Evolutionary conservation across 2,329 filamentous ascomycete genomes (phyloP), one percentile per base, ranked within the genome.

Genomic region (Nectriaceae sp.): DNA sequence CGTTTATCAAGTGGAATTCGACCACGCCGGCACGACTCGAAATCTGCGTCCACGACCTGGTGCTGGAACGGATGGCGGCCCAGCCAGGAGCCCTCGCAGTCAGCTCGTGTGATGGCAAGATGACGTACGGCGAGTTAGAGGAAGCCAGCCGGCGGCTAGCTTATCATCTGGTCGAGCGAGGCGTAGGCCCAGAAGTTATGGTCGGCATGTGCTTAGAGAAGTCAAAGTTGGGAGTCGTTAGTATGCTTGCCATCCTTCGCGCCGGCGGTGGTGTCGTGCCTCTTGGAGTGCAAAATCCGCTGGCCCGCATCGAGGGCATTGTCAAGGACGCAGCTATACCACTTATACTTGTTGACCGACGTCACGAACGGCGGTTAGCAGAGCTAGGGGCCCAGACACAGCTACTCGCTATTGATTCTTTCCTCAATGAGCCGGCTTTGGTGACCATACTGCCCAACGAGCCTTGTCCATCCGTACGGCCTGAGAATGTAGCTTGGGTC

Each of bases 21-120:
- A 39, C 18, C 37, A 21, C 21, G 37, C 37, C 37, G 16, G 5
- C 37, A 47, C 11, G 38, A 21, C 18, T 21, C 37, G 18, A 39
- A 5, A 10, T 8, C n/a, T 21, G 16, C n/a, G 18, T 39, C 20
- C 37, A 39, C 19, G 19, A 39, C 16, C 16, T 21, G 18, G 37
- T 39, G 11, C 37, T 21, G 8, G 37, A 39, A 20, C 16, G n/a
- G n/a, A 20, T 20, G 19, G 48, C 46, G 11, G 53, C 55, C 26
- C 57, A 63, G 2, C 71, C 73, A 0, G 45, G 56, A n/a, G 60
- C 64, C 18, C 60, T 4, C 10, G 74, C 74, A 16, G 65, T 76
- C 24, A 57, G 70, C 40, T 72, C 73, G 1, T 76, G 72, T 71
- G 73, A 76, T 47, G 73, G 73, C 19, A 50, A 61, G 40, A 67